A percentile compares a stretch with the other conserved stretches of the same genome.
Conservation (phyloP, 1,139 yeast genomes). For the Taphrina communis region DNA sequence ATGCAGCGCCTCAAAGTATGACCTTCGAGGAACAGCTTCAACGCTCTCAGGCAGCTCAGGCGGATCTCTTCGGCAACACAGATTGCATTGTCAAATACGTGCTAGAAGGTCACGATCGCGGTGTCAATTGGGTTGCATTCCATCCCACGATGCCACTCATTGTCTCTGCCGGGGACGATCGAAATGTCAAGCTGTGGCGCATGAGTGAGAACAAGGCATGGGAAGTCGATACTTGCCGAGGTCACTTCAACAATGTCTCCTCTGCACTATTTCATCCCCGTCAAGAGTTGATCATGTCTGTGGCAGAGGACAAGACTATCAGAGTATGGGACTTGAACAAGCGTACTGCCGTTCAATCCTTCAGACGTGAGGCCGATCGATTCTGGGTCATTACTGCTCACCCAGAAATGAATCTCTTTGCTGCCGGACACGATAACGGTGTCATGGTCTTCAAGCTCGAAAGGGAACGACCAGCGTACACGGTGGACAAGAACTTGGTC, state of each 20-base stretch:
- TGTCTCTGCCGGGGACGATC: slow-evolving; percentile 95
- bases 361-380: slow-evolving; percentile 91
- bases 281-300: slow-evolving; percentile 89
- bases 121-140: slow-evolving; percentile 98
- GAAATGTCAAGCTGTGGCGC: slow-evolving; percentile 95
- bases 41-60: slow-evolving; percentile 56
- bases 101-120: slow-evolving; percentile 96
- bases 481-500: slow-evolving; percentile 71
- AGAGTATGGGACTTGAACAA: slow-evolving; percentile 97
- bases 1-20: slow-evolving; percentile 70
- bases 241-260: slow-evolving; percentile 92
- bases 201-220: slow-evolving; percentile 98
- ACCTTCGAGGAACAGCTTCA: slow-evolving; percentile 80
- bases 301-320: slow-evolving; percentile 95
- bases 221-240: slow-evolving; percentile 98
- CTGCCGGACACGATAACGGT: slow-evolving; percentile 96
- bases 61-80: slow-evolving; percentile 90
- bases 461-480: slow-evolving; percentile 93
- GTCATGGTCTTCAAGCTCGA: slow-evolving; percentile 97
- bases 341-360: slow-evolving; percentile 91
- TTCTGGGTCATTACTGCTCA: slow-evolving; percentile 93
- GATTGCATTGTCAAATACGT: slow-evolving; percentile 96
- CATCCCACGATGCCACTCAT: slow-evolving; percentile 96
- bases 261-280: slow-evolving; percentile 91
- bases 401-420: slow-evolving; percentile 88